Conservation (phyloP, 805 yeast species). For the Candida cerambycidarum region DNA sequence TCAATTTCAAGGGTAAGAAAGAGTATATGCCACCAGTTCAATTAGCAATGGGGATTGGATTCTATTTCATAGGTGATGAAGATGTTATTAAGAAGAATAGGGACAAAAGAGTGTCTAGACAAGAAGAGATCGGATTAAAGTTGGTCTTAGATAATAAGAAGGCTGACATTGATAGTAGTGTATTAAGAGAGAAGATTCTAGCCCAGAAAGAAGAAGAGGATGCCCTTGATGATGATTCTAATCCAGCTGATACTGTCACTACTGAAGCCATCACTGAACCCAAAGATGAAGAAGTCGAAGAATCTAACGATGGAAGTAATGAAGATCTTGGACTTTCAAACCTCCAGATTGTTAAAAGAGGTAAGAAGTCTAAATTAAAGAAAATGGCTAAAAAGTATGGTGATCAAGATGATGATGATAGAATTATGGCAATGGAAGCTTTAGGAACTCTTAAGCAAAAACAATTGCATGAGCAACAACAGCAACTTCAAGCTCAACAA, state of each 20-base stretch:
- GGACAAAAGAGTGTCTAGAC: constrained; percentile 27
- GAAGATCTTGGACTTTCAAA: constrained; percentile 12
- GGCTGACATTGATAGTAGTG: constrained; percentile 30
- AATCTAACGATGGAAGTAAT: constrained; percentile 22
- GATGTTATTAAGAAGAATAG: constrained; percentile 42
- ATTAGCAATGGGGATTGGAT: constrained; percentile 85
- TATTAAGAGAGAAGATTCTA: constrained; percentile 13
- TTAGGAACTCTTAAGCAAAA: constrained; percentile 76
- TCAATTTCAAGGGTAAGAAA: constrained; percentile 56
- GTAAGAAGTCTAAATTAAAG: constrained; percentile 81
- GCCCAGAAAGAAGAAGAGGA: constrained; percentile 13
- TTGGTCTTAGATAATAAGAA: constrained; percentile 36
- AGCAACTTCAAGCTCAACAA: constrained; percentile 22
- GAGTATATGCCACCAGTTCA: constrained; percentile 74
- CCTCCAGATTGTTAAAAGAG: constrained; percentile 47
- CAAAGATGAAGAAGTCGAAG: constrained; percentile 17
- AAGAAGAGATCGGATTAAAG: constrained; percentile 39
- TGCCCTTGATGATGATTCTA: too few species aligned
- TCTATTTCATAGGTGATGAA: constrained; percentile 70
- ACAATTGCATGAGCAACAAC: constrained; percentile 23
- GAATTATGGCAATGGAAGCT: constrained; percentile 69
- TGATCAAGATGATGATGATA: constrained; percentile 91
- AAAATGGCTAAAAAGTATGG: constrained; percentile 81
- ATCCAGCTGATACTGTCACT: neutral
- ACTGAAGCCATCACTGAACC: too few species aligned